phyloP scores from a whole-genome alignment of 1,284 basidiomycete genomes.

The Blastosporella zonata region DNA sequence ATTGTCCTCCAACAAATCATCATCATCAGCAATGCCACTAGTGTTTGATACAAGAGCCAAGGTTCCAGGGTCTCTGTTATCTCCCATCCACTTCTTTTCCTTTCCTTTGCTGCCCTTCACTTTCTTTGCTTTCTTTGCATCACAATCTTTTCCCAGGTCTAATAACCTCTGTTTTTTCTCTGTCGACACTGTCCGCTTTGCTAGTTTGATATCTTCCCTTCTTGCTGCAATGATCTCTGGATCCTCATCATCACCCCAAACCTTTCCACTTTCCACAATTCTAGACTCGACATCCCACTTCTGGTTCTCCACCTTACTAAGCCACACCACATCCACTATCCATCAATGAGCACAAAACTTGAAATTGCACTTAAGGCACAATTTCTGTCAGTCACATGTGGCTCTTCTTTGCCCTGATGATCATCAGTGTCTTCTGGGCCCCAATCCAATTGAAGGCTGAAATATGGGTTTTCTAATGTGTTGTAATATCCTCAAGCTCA shows the following conservation, averaged over 20 bases:
- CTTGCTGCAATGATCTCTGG: conserved; percentile 3
- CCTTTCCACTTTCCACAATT: conserved; percentile 8
- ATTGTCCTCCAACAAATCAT: conserved; percentile 1
- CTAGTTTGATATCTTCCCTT: conserved; percentile 1
- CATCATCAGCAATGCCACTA: neutral
- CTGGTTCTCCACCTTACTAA: neutral
- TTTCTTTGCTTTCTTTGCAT: conserved; percentile 1
- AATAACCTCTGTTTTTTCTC: neutral
- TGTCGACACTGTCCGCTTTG: conserved; percentile 1
- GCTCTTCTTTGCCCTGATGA: too few relatives aligned
- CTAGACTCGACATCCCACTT: neutral
- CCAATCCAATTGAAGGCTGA: too few relatives aligned
- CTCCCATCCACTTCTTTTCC: neutral
- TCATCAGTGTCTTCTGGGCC: too few relatives aligned
- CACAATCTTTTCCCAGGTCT: neutral
- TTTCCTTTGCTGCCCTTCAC: conserved; percentile 1
- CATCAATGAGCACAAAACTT: conserved; percentile 1
- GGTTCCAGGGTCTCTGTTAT: neutral
- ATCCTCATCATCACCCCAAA: conserved; percentile 11
- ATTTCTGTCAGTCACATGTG: too few relatives aligned
- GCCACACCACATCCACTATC: conserved; percentile 9
- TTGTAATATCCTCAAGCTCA: too few relatives aligned
- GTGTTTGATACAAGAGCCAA: neutral
- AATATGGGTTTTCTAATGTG: too few relatives aligned
- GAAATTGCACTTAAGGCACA: too few relatives aligned